phyloP scores from a whole-genome alignment of 1,139 yeast genomes.

The Blastobotrys malaysiensis region DNA sequence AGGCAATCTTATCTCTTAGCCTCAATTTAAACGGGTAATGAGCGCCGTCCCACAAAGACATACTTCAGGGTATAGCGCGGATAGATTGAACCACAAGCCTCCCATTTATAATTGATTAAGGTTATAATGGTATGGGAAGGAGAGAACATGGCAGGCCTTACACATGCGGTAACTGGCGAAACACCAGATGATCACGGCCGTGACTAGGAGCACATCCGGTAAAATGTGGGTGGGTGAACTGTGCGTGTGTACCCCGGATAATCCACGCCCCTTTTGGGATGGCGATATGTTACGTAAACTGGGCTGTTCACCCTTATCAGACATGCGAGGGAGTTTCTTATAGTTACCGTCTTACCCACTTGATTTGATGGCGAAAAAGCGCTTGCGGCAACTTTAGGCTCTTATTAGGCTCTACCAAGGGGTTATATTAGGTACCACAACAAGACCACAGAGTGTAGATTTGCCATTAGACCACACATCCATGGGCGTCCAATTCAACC shows the following conservation, averaged over 20 bases:
- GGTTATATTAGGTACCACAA: background rate
- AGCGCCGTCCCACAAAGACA: background rate
- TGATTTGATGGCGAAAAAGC: background rate
- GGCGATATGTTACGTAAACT: background rate
- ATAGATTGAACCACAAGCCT: background rate
- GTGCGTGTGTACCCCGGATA: background rate
- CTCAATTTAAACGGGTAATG: background rate
- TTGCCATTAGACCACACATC: background rate
- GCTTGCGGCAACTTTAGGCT: background rate
- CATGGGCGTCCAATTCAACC: constrained; percentile 35
- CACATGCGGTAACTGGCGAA: background rate
- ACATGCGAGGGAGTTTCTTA: background rate
- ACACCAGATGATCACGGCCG: background rate
- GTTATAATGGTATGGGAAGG: background rate
- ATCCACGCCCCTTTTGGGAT: background rate
- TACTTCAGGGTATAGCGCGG: background rate
- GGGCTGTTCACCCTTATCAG: background rate
- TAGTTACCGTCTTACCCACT: background rate
- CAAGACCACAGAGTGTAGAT: background rate
- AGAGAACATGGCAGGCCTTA: too few species aligned
- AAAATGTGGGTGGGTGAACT: background rate
- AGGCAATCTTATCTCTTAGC: background rate
- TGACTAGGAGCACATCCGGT: background rate
- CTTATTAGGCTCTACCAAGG: constrained; percentile 2
- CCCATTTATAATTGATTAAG: background rate